Evolutionary conservation across 495 filamentous ascomycete genomes (phyloP), one percentile per base, ranked within the genome.

Genomic region (Daldinia childiae): DNA sequence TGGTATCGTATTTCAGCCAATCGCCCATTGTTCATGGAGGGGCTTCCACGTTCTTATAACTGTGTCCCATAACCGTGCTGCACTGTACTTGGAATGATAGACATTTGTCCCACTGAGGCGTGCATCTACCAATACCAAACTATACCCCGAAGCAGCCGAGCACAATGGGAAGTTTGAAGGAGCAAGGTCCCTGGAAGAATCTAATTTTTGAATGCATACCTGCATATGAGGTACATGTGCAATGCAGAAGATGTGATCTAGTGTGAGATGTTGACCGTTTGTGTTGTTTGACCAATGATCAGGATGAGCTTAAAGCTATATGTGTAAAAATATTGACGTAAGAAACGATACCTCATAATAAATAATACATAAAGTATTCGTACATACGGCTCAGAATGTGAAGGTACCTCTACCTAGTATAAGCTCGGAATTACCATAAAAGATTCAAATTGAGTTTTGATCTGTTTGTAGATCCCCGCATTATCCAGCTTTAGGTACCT

Each of bases 1-100:
- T 38, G n/a, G 54, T 43, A 26, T 78, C 81, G 80, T 83, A 83
- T 82, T 74, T 58, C 57, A 74, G 80, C 82, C 82, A 83, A 83
- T 79, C 80, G 82, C 50, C 27, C 50, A 30, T 54, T 57, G 54
- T 38, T 38, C 7, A 4, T 34, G n/a, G 54, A 57, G 54, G 54
- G 54, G 54, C 29, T 30, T 36, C 30, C 30, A 32, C 54, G 29
- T 54, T n/a, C 14, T 12, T 54, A 30, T 30, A 54, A 11, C 51
- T 17, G 51, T 30, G 50, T 3, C 8, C 15, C 36, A 38, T 59
- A 59, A 54, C 52, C 54, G 39, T 68, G n/a, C 56, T 73, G 70
- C 70, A 68, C 48, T 60, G 60, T 68, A 66, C 62, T 29, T 62
- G 14, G 29, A 62, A 45, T 68, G 56, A 64, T 68, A 52, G 48